phyloP scores from a whole-genome alignment of 805 yeast genomes.

The Zygoascus biomembranicola region DNA sequence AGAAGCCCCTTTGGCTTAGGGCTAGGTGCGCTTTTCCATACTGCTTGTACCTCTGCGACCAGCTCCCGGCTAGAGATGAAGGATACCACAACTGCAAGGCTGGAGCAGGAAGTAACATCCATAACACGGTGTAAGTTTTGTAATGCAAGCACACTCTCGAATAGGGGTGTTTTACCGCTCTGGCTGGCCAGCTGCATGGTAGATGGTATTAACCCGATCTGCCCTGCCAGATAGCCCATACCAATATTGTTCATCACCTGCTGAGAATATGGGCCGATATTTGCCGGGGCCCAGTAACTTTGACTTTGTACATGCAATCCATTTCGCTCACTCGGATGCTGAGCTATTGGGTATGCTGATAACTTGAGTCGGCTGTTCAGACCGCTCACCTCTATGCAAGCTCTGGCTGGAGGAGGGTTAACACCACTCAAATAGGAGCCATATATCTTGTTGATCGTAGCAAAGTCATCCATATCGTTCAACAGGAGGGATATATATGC shows the following conservation, averaged over 20 bases:
- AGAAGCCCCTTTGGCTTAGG: slow-evolving; percentile 8
- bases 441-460: slow-evolving; percentile 54
- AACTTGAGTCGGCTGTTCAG: slow-evolving; percentile 56
- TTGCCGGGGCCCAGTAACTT: slow-evolving; percentile 98
- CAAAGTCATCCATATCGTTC: slow-evolving; percentile 57
- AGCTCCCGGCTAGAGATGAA: slow-evolving; percentile 37
- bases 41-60: slow-evolving; percentile 28
- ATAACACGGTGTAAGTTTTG: slow-evolving; percentile 68
- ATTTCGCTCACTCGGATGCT: slow-evolving; percentile 11
- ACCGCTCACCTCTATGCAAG: slow-evolving; percentile 62
- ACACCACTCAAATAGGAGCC: slow-evolving; percentile 40
- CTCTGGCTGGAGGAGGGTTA: slow-evolving; percentile 73
- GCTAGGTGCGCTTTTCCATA: slow-evolving; percentile 34
- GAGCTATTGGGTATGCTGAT: slow-evolving; percentile 27
- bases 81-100: slow-evolving; percentile 41
- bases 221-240: slow-evolving; percentile 71
- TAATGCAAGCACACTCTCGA: slow-evolving; percentile 46
- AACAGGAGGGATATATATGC: slow-evolving; percentile 56
- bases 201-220: slow-evolving; percentile 75
- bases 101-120: slow-evolving; percentile 42
- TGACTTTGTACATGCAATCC: slow-evolving; percentile 90
- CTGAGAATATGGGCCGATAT: slow-evolving; percentile 96
- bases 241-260: slow-evolving; percentile 44
- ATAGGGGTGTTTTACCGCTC: slow-evolving; percentile 17
- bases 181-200: slow-evolving; percentile 45